A percentile compares a stretch with the other conserved stretches of the same genome.
Evolutionary conservation across 2,329 filamentous ascomycete species (phyloP).

Genomic region (Trichophyton equinum): DNA sequence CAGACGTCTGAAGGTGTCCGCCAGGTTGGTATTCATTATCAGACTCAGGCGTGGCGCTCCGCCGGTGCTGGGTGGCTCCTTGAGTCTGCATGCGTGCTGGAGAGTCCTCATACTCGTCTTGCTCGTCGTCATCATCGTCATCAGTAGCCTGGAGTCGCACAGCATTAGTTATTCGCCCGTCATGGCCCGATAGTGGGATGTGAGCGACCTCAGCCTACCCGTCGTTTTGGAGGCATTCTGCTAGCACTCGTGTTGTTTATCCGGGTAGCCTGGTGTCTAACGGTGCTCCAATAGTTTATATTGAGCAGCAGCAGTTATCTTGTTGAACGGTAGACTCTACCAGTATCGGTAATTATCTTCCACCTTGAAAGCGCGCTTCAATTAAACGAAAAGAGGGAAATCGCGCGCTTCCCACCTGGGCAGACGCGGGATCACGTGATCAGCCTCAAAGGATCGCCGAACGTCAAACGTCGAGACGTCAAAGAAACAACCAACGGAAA

Average conservation of each 20-base stretch:
- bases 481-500: too few relatives aligned
- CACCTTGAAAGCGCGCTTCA: neutral
- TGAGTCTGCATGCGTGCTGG: neutral
- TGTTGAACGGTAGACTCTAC: too few relatives aligned
- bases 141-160: neutral
- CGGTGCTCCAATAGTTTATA: too few relatives aligned
- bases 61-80: neutral
- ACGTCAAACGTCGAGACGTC: neutral
- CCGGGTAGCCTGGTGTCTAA: neutral
- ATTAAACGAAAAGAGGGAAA: neutral
- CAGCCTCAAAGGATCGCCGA: neutral
- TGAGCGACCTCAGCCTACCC: neutral
- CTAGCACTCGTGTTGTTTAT: neutral
- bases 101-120: neutral
- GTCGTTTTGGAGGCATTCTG: neutral
- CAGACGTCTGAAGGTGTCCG: constrained; percentile 16
- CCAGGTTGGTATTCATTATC: neutral
- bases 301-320: too few relatives aligned
- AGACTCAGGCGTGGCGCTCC: neutral
- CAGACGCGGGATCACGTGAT: neutral
- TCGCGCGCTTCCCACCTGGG: neutral
- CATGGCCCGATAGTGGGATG: neutral
- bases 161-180: neutral
- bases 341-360: too few relatives aligned
- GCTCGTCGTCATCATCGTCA: neutral